phyloP scores from a whole-genome alignment of 371 early-diverging fungal genomes.

The Rhizopus arrhizus region DNA sequence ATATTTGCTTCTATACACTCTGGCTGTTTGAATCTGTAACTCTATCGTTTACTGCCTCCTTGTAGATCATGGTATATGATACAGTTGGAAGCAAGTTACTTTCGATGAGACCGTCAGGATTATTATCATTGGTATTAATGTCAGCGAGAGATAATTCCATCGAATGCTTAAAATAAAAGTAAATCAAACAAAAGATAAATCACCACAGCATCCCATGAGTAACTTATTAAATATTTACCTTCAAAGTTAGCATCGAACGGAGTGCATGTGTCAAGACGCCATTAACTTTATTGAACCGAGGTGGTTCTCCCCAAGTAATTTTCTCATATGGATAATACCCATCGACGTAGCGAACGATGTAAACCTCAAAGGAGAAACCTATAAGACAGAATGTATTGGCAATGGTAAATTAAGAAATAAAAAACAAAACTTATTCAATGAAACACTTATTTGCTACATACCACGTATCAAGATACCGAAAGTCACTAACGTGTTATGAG shows the following conservation, averaged over 20 bases:
- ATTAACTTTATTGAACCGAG: neutral
- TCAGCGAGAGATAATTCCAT: neutral
- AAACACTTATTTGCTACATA: neutral
- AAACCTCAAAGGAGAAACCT: neutral
- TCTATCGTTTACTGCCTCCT: too few species aligned
- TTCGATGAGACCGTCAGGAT: neutral
- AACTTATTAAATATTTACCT: neutral
- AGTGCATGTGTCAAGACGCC: neutral
- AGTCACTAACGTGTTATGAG: neutral
- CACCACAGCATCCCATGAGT: neutral
- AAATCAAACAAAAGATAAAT: neutral
- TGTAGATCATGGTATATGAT: too few species aligned
- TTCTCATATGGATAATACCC: neutral
- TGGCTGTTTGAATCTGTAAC: too few species aligned
- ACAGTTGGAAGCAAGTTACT: neutral
- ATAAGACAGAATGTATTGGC: conserved; percentile 1
- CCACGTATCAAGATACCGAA: neutral
- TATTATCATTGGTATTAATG: neutral
- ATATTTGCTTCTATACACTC: too few species aligned
- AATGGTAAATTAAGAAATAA: neutral
- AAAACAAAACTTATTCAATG: neutral
- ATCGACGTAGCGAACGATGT: neutral
- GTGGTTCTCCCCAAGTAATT: conserved; percentile 2
- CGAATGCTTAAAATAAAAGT: neutral
- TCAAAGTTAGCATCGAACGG: neutral